These are phyloP conservation scores for Typha latifolia DNA, from an alignment of 176 grass and related monocot genomes.

Conservation along the genomic window DNA sequence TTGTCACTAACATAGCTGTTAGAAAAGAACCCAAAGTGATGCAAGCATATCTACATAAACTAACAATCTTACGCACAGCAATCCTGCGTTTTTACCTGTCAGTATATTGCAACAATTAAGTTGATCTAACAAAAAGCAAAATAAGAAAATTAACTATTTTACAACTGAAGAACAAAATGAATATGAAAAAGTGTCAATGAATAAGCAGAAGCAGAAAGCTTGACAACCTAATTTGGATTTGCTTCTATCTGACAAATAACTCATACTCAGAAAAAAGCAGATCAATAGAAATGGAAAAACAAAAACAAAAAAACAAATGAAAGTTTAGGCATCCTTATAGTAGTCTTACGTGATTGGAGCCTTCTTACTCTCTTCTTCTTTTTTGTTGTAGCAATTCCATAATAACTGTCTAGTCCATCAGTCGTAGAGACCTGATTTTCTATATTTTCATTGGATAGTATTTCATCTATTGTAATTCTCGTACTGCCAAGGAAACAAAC, in stretches of 20 bases:
- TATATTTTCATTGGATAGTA: slow-evolving; percentile 20
- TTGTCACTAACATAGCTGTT: too few relatives aligned
- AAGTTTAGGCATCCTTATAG: slow-evolving; percentile 5
- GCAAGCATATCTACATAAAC: too few relatives aligned
- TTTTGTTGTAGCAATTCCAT: slow-evolving; percentile 31
- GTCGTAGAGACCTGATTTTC: slow-evolving; percentile 14
- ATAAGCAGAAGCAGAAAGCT: not conserved
- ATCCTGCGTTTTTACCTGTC: too few relatives aligned
- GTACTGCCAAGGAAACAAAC: slow-evolving; percentile 36
- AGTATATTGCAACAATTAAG: too few relatives aligned
- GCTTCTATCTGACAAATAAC: not conserved
- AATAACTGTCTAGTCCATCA: slow-evolving; percentile 24
- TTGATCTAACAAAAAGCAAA: too few relatives aligned
- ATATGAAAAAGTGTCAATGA: too few relatives aligned
- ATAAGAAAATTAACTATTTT: too few relatives aligned
- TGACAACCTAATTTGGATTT: not conserved
- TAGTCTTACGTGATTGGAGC: slow-evolving; percentile 51
- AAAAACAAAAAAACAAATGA: not conserved
- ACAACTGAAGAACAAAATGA: too few relatives aligned
- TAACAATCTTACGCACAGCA: too few relatives aligned
- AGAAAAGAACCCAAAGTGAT: too few relatives aligned
- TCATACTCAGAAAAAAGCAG: slow-evolving; percentile 4
- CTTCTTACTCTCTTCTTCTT: slow-evolving; percentile 77
- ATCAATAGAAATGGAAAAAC: slow-evolving; percentile 11
- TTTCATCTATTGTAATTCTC: slow-evolving; percentile 29